Evolutionary conservation across 345 rosid species (phyloP).

Genomic region (Luvunga scandens): DNA sequence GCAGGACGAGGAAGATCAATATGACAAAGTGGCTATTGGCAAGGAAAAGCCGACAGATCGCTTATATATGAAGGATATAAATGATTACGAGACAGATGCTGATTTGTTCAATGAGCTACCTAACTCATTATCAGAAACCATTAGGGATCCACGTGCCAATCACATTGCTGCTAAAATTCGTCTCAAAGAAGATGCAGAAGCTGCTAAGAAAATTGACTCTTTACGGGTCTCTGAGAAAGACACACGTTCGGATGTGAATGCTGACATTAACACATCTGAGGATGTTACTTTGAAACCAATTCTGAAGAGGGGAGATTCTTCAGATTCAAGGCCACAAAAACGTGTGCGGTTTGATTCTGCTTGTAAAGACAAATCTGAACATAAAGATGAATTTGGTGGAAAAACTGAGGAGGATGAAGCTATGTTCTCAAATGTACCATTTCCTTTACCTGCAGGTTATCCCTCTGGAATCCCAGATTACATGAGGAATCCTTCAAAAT

Average conservation of each 20-base stretch:
- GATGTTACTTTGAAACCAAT: conserved; percentile 61
- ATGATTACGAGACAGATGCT: conserved; percentile 47
- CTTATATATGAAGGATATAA: conserved; percentile 42
- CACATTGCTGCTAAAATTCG: conserved; percentile 55
- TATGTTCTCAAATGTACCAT: conserved; percentile 22
- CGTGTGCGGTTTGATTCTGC: conserved; percentile 82
- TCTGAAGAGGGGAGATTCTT: conserved; percentile 62
- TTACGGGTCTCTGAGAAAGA: conserved; percentile 49
- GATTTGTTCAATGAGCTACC: conserved; percentile 54
- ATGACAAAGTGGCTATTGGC: conserved; percentile 64
- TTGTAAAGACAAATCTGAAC: conserved; percentile 29
- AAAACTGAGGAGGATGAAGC: conserved; percentile 26
- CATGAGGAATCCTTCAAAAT: conserved; percentile 69
- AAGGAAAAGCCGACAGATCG: conserved; percentile 32
- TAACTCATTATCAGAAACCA: conserved; percentile 29
- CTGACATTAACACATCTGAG: conserved; percentile 25
- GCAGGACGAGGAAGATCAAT: conserved; percentile 80
- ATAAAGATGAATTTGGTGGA: conserved; percentile 18
- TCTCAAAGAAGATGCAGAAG: conserved; percentile 74
- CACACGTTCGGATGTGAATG: conserved; percentile 1
- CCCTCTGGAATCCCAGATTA: conserved; percentile 66
- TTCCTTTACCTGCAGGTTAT: conserved; percentile 19
- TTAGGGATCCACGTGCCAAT: conserved; percentile 80
- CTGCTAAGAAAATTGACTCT: conserved; percentile 53
- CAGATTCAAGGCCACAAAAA: conserved; percentile 53